Conservation (phyloP, 768 basidiomycete genomes). For the Amanita phalloides region DNA sequence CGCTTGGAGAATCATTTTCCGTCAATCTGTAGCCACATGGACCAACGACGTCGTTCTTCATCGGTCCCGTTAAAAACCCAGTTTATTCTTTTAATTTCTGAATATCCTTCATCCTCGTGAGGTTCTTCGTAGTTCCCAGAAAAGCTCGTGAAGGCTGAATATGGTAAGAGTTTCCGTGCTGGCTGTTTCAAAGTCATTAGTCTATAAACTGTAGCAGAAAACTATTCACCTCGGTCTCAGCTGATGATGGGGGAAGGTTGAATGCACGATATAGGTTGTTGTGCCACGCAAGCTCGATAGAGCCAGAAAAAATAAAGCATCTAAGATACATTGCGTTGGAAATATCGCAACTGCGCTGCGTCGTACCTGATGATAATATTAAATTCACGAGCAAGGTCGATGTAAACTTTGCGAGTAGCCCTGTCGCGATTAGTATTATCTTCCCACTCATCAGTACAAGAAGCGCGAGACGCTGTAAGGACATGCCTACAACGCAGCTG, state of each 20-base stretch:
- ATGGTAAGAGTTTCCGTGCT: slow-evolving; percentile 45
- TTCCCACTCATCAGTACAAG: slow-evolving; percentile 15
- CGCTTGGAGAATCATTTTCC: slow-evolving; percentile 36
- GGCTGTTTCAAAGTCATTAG: slow-evolving; percentile 20
- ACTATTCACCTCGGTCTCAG: slow-evolving; percentile 27
- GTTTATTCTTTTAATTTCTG: slow-evolving; percentile 65
- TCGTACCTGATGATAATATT: slow-evolving; percentile 45
- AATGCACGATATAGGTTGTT: slow-evolving; percentile 86
- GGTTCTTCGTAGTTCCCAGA: slow-evolving; percentile 60
- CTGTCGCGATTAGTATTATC: slow-evolving; percentile 89
- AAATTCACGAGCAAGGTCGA: slow-evolving; percentile 51
- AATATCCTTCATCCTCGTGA: slow-evolving; percentile 55
- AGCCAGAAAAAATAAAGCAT: slow-evolving; percentile 67
- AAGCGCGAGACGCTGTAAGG: neutral
- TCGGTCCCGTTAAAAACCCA: slow-evolving; percentile 73
- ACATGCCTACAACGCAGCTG: slow-evolving; percentile 71
- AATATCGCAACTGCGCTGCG: neutral
- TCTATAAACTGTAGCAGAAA: slow-evolving; percentile 1
- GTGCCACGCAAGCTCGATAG: slow-evolving; percentile 81
- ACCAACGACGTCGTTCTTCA: slow-evolving; percentile 64
- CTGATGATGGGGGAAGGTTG: slow-evolving; percentile 37
- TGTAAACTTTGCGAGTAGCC: slow-evolving; percentile 58
- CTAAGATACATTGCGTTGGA: slow-evolving; percentile 21
- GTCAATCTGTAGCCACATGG: slow-evolving; percentile 78
- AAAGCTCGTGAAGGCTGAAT: slow-evolving; percentile 47